Conservation (phyloP, 1,284 basidiomycete genomes). For the Phlebopus sp. region DNA sequence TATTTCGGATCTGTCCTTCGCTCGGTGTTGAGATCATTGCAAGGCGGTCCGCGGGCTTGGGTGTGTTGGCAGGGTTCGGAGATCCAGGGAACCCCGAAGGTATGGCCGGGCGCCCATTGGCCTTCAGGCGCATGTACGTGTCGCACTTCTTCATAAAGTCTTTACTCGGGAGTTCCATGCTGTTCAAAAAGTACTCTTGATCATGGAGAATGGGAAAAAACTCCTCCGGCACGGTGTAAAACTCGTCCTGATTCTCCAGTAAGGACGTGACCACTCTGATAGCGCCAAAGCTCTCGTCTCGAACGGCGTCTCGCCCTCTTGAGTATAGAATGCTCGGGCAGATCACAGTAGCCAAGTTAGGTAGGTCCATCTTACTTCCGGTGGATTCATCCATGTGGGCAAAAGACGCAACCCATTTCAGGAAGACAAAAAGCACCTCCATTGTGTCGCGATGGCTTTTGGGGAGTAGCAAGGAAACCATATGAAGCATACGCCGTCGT, state of each 20-base stretch:
- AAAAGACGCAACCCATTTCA: slow-evolving; percentile 99
- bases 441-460: slow-evolving; percentile 95
- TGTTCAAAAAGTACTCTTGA: slow-evolving; percentile 81
- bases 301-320: slow-evolving; percentile 81
- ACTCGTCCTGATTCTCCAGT: slow-evolving; percentile 93
- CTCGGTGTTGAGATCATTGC: slow-evolving; percentile 34
- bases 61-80: slow-evolving; percentile 23
- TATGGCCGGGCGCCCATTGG: slow-evolving; percentile 41
- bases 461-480: slow-evolving; percentile 85
- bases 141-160: slow-evolving; percentile 91
- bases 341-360: slow-evolving; percentile 97
- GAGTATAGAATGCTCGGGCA: slow-evolving; percentile 93
- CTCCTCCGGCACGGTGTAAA: slow-evolving; percentile 86
- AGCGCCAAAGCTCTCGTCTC: slow-evolving; percentile 92
- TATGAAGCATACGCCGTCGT: slow-evolving; percentile 81
- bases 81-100: slow-evolving; percentile 34
- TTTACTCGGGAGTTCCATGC: slow-evolving; percentile 81
- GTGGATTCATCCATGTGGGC: slow-evolving; percentile 98
- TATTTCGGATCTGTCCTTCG: slow-evolving; percentile 43
- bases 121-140: slow-evolving; percentile 60
- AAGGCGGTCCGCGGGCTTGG: slow-evolving; percentile 35
- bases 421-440: slow-evolving; percentile 97
- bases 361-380: slow-evolving; percentile 97
- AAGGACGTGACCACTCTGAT: slow-evolving; percentile 84
- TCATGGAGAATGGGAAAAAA: slow-evolving; percentile 80